phyloP scores from a whole-genome alignment of 2,329 filamentous ascomycete genomes.

The Claviceps fusiformis region DNA sequence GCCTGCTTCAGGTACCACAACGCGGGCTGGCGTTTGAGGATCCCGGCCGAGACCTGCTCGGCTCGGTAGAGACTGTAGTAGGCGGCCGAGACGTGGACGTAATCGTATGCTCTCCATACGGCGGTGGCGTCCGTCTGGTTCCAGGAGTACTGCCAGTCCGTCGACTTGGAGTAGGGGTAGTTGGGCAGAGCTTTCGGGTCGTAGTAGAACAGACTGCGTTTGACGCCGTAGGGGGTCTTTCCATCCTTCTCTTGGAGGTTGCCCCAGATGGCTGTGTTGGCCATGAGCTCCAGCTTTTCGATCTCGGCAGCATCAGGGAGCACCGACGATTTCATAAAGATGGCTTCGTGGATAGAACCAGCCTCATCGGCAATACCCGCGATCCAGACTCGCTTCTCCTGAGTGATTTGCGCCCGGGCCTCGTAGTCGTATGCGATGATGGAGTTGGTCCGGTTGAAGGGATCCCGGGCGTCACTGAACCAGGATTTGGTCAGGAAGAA shows the following conservation, averaged over 20 bases:
- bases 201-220: constrained; percentile 45
- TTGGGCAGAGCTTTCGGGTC: constrained; percentile 27
- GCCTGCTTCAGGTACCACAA: constrained; percentile 43
- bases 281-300: constrained; percentile 29
- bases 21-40: constrained; percentile 29
- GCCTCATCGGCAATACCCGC: constrained; percentile 47
- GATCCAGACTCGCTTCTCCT: constrained; percentile 41
- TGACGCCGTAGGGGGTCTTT: constrained; percentile 21
- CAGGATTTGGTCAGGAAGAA: constrained; percentile 42
- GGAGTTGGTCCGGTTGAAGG: constrained; percentile 39
- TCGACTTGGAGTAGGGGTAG: constrained; percentile 28
- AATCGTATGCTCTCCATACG: constrained; percentile 42
- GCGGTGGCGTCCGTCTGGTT: constrained; percentile 29
- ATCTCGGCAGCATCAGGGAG: constrained; percentile 37
- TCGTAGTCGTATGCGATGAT: constrained; percentile 44
- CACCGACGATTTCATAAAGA: constrained; percentile 38
- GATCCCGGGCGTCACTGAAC: constrained; percentile 36
- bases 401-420: constrained; percentile 26
- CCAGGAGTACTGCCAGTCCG: constrained; percentile 41
- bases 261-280: constrained; percentile 1
- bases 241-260: neutral
- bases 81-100: constrained; percentile 40
- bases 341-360: constrained; percentile 41
- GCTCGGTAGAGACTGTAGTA: constrained; percentile 47
- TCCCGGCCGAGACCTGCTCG: constrained; percentile 31